Conservation (phyloP, 1,284 basidiomycete species). For the Fomes fomentarius region DNA sequence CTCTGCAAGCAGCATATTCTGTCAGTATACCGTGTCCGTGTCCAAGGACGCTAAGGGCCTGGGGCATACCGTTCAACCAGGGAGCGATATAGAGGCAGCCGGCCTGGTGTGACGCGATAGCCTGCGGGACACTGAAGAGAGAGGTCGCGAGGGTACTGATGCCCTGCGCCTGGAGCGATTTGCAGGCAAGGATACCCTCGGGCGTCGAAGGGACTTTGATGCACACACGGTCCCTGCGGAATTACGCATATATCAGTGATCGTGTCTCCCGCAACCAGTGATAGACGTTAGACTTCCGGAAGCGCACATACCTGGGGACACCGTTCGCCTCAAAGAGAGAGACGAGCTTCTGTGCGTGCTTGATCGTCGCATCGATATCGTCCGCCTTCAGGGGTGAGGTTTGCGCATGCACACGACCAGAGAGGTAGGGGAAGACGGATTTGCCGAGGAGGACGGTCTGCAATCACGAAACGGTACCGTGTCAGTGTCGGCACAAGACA, state of each 20-base stretch:
- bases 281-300: too few relatives aligned
- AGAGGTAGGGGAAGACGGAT: constrained; percentile 48
- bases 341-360: constrained; percentile 47
- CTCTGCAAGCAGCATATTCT: constrained; percentile 33
- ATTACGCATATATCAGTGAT: neutral
- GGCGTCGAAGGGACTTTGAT: constrained; percentile 56
- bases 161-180: constrained; percentile 40
- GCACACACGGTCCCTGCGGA: constrained; percentile 46
- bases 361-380: constrained; percentile 46
- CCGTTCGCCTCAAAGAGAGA: constrained; percentile 45
- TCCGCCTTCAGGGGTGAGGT: constrained; percentile 48
- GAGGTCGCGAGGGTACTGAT: constrained; percentile 53
- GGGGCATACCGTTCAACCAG: constrained; percentile 49
- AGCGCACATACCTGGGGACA: constrained; percentile 31
- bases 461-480: too few relatives aligned
- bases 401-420: constrained; percentile 49
- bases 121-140: constrained; percentile 50
- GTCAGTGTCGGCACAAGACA: too few relatives aligned
- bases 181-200: constrained; percentile 48
- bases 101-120: constrained; percentile 50
- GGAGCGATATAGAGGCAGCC: constrained; percentile 51
- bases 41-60: too few relatives aligned
- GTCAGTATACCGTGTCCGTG: too few relatives aligned
- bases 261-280: too few relatives aligned
- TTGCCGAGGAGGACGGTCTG: constrained; percentile 51